These are phyloP conservation scores for Ilyonectria sp. DNA, from an alignment of 2,329 filamentous ascomycete genomes.

Conservation along the genomic window DNA sequence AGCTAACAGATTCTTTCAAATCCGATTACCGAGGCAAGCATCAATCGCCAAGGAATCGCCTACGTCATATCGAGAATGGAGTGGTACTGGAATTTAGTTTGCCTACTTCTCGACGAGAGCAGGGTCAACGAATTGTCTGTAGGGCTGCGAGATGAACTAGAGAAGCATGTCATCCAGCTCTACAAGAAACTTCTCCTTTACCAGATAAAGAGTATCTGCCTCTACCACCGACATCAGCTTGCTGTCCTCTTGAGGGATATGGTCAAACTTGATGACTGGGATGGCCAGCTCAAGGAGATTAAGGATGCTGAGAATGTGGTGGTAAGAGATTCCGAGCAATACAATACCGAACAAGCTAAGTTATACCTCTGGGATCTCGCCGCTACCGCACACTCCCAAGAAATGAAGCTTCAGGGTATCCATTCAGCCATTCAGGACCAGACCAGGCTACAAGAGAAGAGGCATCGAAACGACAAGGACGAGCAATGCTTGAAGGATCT, in stretches of 20 bases:
- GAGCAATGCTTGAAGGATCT: conserved; percentile 4
- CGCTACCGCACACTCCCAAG: conserved; percentile 1
- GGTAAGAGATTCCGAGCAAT: conserved; percentile 27
- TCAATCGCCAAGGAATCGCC: conserved; percentile 52
- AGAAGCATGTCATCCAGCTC: conserved; percentile 52
- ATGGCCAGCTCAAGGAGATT: conserved; percentile 46
- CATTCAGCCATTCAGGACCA: conserved; percentile 28
- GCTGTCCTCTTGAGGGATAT: conserved; percentile 50
- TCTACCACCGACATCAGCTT: conserved; percentile 51
- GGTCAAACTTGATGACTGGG: conserved; percentile 55
- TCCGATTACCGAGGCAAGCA: conserved; percentile 40
- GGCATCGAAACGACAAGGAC: conserved; percentile 25
- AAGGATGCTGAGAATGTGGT: conserved; percentile 44
- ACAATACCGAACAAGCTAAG: conserved; percentile 32
- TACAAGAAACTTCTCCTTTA: conserved; percentile 58
- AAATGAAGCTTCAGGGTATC: conserved; percentile 24
- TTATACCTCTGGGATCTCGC: conserved; percentile 10
- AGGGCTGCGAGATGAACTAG: conserved; percentile 42
- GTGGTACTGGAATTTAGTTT: conserved; percentile 56
- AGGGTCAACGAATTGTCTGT: conserved; percentile 27
- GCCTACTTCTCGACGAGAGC: conserved; percentile 47
- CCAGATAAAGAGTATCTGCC: conserved; percentile 58
- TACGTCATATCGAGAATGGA: conserved; percentile 35
- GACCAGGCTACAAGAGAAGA: conserved; percentile 20
- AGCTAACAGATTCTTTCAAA: conserved; percentile 50